phyloP scores from a whole-genome alignment of 352 stramenopile genomes.

The Plasmopara muralis region DNA sequence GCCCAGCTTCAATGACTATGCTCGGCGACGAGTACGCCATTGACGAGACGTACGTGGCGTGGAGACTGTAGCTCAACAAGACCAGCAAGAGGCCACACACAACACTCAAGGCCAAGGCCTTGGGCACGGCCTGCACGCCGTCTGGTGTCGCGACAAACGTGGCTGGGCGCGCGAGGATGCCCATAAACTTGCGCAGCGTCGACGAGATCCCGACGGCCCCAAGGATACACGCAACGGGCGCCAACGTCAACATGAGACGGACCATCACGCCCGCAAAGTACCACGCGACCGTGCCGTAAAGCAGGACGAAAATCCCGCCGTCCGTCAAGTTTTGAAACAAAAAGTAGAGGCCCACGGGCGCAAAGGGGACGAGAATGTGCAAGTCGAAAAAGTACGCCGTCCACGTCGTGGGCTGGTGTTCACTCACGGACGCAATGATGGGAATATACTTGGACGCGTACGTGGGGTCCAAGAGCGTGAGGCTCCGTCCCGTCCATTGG shows the following conservation, averaged over 20 bases:
- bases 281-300: slow-evolving; percentile 90
- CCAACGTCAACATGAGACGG: slow-evolving; percentile 88
- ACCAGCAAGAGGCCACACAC: slow-evolving; percentile 58
- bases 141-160: slow-evolving; percentile 45
- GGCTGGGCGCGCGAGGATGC: slow-evolving; percentile 51
- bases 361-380: slow-evolving; percentile 87
- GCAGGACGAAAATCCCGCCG: slow-evolving; percentile 88
- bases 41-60: slow-evolving; percentile 85
- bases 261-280: slow-evolving; percentile 92
- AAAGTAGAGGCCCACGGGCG: slow-evolving; percentile 88
- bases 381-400: slow-evolving; percentile 93
- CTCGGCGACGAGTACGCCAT: slow-evolving; percentile 90
- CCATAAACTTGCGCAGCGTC: slow-evolving; percentile 74
- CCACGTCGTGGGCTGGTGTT: slow-evolving; percentile 92
- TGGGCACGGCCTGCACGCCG: slow-evolving; percentile 56
- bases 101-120: slow-evolving; percentile 47
- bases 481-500: slow-evolving; percentile 86
- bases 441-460: slow-evolving; percentile 93
- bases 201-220: slow-evolving; percentile 80
- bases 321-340: slow-evolving; percentile 87
- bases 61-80: slow-evolving; percentile 83
- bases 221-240: slow-evolving; percentile 90
- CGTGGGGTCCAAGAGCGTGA: slow-evolving; percentile 88
- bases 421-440: slow-evolving; percentile 91
- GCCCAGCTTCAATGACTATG: slow-evolving; percentile 87